Percentiles rank a stretch among this genome's conserved stretches.
Conservation (phyloP, 352 stramenopile species). For the Phytophthora pinifolia region DNA sequence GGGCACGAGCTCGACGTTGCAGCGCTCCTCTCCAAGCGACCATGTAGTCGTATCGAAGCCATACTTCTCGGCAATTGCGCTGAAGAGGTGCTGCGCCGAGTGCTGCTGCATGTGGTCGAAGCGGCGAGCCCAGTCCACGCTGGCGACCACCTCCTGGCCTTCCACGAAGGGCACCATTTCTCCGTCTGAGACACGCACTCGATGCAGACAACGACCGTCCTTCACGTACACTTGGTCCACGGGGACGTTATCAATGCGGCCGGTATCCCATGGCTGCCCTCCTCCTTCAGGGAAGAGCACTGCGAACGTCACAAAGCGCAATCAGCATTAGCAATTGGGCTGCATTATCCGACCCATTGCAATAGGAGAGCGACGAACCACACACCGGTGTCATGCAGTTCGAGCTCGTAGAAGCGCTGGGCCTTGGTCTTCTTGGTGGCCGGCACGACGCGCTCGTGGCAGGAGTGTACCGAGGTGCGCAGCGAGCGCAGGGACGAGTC, state of each 20-base stretch:
- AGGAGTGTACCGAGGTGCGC: conserved; percentile 45
- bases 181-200: conserved; percentile 30
- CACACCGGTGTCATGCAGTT: conserved; percentile 64
- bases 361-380: not conserved
- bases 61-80: conserved; percentile 76
- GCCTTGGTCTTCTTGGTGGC: conserved; percentile 40
- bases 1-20: conserved; percentile 83
- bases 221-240: conserved; percentile 71
- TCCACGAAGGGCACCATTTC: conserved; percentile 35
- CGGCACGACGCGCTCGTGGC: conserved; percentile 25
- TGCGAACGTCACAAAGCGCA: conserved; percentile 8
- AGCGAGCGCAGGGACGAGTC: conserved; percentile 65
- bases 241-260: conserved; percentile 41
- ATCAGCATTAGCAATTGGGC: conserved; percentile 14
- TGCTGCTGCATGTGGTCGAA: conserved; percentile 91
- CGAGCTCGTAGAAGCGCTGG: conserved; percentile 53
- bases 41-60: conserved; percentile 82
- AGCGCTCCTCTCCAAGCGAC: conserved; percentile 64
- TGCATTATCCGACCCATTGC: not conserved
- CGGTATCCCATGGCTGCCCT: conserved; percentile 85
- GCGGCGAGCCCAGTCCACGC: conserved; percentile 74
- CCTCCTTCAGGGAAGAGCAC: conserved; percentile 88
- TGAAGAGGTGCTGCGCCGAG: conserved; percentile 88
- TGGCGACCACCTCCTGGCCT: conserved; percentile 52
- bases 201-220: conserved; percentile 66